A percentile compares a stretch with the other conserved stretches of the same genome.
Conservation (phyloP, 2,329 filamentous ascomycete species). For the Sporothrix globosa region DNA sequence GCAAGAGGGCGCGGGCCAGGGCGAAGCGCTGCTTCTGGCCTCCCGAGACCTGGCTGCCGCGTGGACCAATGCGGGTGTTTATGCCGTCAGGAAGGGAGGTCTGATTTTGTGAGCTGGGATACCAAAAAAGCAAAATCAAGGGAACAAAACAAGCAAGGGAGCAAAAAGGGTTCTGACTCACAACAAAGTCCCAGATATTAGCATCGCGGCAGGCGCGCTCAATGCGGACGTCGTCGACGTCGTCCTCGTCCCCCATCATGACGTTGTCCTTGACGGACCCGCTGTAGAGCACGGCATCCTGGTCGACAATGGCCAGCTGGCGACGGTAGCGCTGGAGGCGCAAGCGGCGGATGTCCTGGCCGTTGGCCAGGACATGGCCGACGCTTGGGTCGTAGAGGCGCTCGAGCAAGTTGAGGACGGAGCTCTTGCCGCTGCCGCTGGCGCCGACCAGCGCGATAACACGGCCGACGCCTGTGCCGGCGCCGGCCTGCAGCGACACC, state of each 20-base stretch:
- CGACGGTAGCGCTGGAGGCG: slow-evolving; percentile 85
- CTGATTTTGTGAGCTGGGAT: neutral
- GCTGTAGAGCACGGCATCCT: slow-evolving; percentile 92
- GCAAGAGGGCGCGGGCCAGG: slow-evolving; percentile 84
- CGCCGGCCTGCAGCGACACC: slow-evolving; percentile 71
- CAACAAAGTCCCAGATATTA: slow-evolving; percentile 90
- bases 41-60: slow-evolving; percentile 83
- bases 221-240: slow-evolving; percentile 69
- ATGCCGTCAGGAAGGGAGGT: slow-evolving; percentile 72
- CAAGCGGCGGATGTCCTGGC: slow-evolving; percentile 74
- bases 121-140: too few species aligned
- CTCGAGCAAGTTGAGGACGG: slow-evolving; percentile 86
- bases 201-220: slow-evolving; percentile 81
- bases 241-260: slow-evolving; percentile 41
- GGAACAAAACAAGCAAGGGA: neutral
- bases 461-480: slow-evolving; percentile 58
- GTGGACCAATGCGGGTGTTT: slow-evolving; percentile 80
- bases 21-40: slow-evolving; percentile 94
- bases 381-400: slow-evolving; percentile 88
- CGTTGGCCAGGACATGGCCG: slow-evolving; percentile 80
- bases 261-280: slow-evolving; percentile 90
- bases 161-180: slow-evolving; percentile 51
- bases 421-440: slow-evolving; percentile 90
- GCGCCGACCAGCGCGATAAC: slow-evolving; percentile 90
- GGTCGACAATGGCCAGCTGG: slow-evolving; percentile 84